Conservation (phyloP, 768 basidiomycete species). For the Auricularia heimuer region DNA sequence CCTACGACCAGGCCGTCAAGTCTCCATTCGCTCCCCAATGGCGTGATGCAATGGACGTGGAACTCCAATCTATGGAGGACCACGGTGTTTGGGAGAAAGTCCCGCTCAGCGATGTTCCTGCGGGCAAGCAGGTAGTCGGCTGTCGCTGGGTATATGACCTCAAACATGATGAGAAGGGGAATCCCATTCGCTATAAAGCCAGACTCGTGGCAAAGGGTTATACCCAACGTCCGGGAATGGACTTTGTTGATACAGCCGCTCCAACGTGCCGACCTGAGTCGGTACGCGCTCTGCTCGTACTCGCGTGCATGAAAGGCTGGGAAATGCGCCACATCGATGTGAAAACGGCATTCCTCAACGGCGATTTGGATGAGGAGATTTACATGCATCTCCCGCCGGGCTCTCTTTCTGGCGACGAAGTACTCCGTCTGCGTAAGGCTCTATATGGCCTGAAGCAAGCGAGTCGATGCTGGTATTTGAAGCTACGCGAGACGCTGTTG, state of each 20-base stretch:
- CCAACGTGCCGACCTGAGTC: neutral
- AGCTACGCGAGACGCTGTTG: too few relatives aligned
- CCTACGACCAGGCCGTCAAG: too few relatives aligned
- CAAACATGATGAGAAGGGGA: constrained; percentile 4
- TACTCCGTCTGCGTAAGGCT: too few relatives aligned
- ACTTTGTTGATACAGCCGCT: neutral
- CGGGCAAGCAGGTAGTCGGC: too few relatives aligned
- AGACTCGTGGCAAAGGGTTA: constrained; percentile 8
- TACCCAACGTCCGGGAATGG: constrained; percentile 6
- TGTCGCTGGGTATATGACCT: too few relatives aligned
- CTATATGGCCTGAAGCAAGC: too few relatives aligned
- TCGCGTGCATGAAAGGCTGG: neutral
- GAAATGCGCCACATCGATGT: constrained; percentile 6
- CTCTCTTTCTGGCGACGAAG: neutral
- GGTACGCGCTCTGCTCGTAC: constrained; percentile 1
- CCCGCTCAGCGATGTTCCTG: too few relatives aligned
- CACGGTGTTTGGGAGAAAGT: constrained; percentile 1
- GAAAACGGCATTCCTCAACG: constrained; percentile 7
- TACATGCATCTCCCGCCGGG: constrained; percentile 3
- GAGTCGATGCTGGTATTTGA: too few relatives aligned
- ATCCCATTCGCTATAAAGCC: constrained; percentile 3
- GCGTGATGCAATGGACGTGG: too few relatives aligned
- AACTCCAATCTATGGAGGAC: constrained; percentile 6
- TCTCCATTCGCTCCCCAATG: too few relatives aligned
- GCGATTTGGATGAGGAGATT: constrained; percentile 1